Percentiles rank a stretch among this genome's conserved stretches.
Evolutionary conservation across 2,329 filamentous ascomycete genomes (phyloP).

Genomic region (Penicillium sclerotiorum): DNA sequence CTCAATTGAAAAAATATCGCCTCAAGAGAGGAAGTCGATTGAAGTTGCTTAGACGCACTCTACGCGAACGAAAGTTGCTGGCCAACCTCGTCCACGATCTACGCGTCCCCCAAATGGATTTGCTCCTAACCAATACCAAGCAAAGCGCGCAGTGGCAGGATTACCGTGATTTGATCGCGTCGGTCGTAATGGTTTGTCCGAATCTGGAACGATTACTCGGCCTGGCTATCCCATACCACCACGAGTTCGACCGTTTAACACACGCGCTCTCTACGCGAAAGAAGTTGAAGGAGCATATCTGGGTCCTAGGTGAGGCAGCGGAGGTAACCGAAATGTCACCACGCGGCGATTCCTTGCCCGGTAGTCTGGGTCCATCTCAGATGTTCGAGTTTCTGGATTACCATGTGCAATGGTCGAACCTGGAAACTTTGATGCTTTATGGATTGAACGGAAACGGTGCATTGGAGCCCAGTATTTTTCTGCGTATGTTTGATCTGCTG

Average conservation of each 20-base stretch:
- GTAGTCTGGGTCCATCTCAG: conserved; percentile 54
- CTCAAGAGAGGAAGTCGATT: conserved; percentile 54
- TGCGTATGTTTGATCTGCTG: conserved; percentile 56
- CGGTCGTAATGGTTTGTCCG: conserved; percentile 61
- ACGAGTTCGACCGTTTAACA: conserved; percentile 57
- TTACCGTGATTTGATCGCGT: conserved; percentile 56
- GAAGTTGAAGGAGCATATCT: conserved; percentile 58
- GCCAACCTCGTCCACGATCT: conserved; percentile 58
- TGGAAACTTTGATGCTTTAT: conserved; percentile 59
- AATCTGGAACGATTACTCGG: conserved; percentile 59
- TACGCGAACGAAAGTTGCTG: conserved; percentile 54
- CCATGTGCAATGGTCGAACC: conserved; percentile 53
- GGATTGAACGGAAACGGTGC: conserved; percentile 47
- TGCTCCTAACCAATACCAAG: conserved; percentile 43
- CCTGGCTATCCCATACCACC: conserved; percentile 55
- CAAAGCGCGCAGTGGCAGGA: conserved; percentile 48
- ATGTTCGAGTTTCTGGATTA: conserved; percentile 56
- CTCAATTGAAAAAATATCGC: conserved; percentile 52
- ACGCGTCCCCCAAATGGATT: conserved; percentile 54
- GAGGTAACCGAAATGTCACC: conserved; percentile 43
- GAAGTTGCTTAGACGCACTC: conserved; percentile 57
- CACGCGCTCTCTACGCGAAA: conserved; percentile 59
- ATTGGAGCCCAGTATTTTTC: conserved; percentile 58
- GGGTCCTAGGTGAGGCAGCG: conserved; percentile 55
- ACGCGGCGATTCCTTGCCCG: conserved; percentile 38